Percentiles rank a stretch among this genome's conserved stretches.
phyloP scores from a whole-genome alignment of 2,329 filamentous ascomycete genomes.

The Sclerotinia glacialis region DNA sequence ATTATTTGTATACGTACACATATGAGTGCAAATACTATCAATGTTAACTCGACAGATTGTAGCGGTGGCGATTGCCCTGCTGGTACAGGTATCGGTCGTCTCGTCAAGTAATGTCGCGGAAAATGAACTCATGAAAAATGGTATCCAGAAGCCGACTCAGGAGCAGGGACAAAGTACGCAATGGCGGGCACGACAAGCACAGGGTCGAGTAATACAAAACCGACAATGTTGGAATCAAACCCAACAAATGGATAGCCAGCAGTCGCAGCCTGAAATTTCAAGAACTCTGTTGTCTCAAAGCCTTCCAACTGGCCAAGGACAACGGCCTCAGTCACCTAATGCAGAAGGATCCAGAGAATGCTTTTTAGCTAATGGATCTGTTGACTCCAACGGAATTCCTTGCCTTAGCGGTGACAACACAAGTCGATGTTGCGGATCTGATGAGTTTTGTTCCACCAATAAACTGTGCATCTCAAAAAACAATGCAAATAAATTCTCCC shows the following conservation, averaged over 20 bases:
- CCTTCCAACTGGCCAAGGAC: not conserved
- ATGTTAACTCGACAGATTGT: constrained; percentile 18
- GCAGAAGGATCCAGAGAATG: constrained; percentile 10
- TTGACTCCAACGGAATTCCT: constrained; percentile 23
- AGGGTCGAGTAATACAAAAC: not conserved
- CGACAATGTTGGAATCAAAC: not conserved
- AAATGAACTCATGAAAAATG: not conserved
- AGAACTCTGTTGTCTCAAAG: not conserved
- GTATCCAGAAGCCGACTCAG: not conserved
- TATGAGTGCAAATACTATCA: constrained; percentile 3
- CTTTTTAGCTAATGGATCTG: constrained; percentile 24
- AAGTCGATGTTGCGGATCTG: constrained; percentile 26
- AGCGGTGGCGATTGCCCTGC: constrained; percentile 20
- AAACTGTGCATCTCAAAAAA: constrained; percentile 26
- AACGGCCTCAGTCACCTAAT: not conserved
- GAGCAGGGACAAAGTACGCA: not conserved
- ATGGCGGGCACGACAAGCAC: not conserved
- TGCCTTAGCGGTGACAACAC: constrained; percentile 22
- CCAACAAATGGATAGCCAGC: not conserved
- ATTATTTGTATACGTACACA: constrained; percentile 9
- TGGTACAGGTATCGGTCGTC: constrained; percentile 7
- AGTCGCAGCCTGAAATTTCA: not conserved
- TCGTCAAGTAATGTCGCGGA: not conserved
- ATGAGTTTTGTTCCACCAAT: constrained; percentile 28
- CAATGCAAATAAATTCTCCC: constrained; percentile 17